A percentile compares a stretch with the other conserved stretches of the same genome.
phyloP scores from a whole-genome alignment of 352 stramenopile species.

The Thraustochytrium sp. region DNA sequence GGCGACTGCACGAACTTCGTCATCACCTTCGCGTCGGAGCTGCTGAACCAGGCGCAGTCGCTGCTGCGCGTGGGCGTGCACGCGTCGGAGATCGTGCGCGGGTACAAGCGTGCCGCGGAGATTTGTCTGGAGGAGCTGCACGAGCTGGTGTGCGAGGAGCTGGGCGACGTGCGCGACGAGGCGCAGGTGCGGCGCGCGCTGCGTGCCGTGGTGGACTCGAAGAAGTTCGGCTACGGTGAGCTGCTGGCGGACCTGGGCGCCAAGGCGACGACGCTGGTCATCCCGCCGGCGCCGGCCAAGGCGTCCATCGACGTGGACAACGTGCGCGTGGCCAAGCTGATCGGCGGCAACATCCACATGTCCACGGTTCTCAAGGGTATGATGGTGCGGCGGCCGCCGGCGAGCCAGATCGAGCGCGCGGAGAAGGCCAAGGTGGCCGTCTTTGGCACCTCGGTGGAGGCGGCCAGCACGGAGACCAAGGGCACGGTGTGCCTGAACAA shows the following conservation, averaged over 20 bases:
- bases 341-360: conserved; percentile 87
- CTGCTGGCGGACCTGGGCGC: conserved; percentile 86
- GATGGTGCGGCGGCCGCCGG: conserved; percentile 85
- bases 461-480: conserved; percentile 50
- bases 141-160: conserved; percentile 65
- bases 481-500: conserved; percentile 99
- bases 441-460: conserved; percentile 65
- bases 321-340: conserved; percentile 95
- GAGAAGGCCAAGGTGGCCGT: conserved; percentile 89
- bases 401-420: conserved; percentile 70
- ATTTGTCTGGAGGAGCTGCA: conserved; percentile 86
- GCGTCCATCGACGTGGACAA: conserved; percentile 91
- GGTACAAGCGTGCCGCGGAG: conserved; percentile 90
- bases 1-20: conserved; percentile 80
- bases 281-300: conserved; percentile 67
- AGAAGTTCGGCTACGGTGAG: conserved; percentile 94
- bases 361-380: conserved; percentile 95
- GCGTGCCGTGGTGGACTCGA: conserved; percentile 88
- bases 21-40: conserved; percentile 91
- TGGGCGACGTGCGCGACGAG: conserved; percentile 72
- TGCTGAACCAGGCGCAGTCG: conserved; percentile 90
- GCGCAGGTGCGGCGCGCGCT: conserved; percentile 79
- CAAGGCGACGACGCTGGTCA: conserved; percentile 87
- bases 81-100: conserved; percentile 92
- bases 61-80: conserved; percentile 95